Evolutionary conservation across 345 rosid species (phyloP), one percentile per base, ranked within the genome.

Genomic region (Excoecaria cochinchinensis): DNA sequence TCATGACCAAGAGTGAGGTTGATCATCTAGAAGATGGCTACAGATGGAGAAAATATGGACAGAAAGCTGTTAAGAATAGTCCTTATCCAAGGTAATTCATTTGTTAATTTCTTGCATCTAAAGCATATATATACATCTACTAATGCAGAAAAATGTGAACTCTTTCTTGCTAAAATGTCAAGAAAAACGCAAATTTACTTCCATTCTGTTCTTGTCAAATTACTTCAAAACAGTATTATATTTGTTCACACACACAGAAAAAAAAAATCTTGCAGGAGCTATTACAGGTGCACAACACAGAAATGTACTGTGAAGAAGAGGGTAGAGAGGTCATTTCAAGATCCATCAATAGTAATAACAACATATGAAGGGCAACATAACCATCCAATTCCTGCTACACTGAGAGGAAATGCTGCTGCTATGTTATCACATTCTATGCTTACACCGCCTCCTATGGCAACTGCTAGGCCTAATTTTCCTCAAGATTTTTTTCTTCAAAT

Each of bases 51-150:
- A 81, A 81, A 65, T 81, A 81, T 62, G 84, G 84, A 3, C 84
- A 81, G 67, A 81, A 81, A 61, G 84, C 84, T 58, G 84, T 81
- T n/a, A 81, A 81, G 78, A 81, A 81, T 69, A 81, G 84, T 65
- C 84, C 84, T 77, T 81, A 76, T 73, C 84, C 84, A 60, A 77
- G 84, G 84, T 81, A 71, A n/a, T n/a, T 14, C 68, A 6, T 3
- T 40, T 44, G 9, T 31, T 44, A 44, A 44, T 44, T 53, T 75
- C 78, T 71, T 55, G 70, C 80, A 71, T 59, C 69, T 50, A 64
- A 71, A 77, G 65, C 78, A 62, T 61, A 16, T 25, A 6, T 31
- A 8, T 22, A 7, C 3, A 50, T 52, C 15, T 12, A 3, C 1
- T 60, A 24, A 25, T 19, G 4, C 10, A 38, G 47, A 36, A 44